Conservation (phyloP, 1,284 basidiomycete genomes). For the Singerocomus inundabilis region DNA sequence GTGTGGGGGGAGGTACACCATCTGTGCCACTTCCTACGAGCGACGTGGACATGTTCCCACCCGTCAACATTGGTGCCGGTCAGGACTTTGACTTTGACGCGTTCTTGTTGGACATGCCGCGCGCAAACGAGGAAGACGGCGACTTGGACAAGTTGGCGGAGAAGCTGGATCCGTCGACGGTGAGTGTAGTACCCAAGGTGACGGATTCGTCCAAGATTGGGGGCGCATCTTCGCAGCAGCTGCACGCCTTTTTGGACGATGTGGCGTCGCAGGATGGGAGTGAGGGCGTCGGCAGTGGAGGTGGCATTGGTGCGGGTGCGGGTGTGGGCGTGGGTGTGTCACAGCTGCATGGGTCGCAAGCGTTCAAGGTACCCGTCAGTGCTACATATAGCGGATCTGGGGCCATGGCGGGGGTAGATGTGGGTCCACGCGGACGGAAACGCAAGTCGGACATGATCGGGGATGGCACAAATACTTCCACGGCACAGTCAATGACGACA, state of each 20-base stretch:
- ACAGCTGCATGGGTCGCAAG: neutral
- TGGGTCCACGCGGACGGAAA: slow-evolving; percentile 35
- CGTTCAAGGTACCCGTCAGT: slow-evolving; percentile 6
- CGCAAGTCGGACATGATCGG: slow-evolving; percentile 46
- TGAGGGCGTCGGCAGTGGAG: slow-evolving; percentile 8
- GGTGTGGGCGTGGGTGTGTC: neutral
- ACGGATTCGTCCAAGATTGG: slow-evolving; percentile 28
- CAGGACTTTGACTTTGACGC: slow-evolving; percentile 50
- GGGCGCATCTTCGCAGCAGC: slow-evolving; percentile 37
- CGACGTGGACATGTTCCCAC: slow-evolving; percentile 22
- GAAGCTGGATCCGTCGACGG: slow-evolving; percentile 31
- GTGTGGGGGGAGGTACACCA: slow-evolving; percentile 9
- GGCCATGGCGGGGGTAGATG: neutral
- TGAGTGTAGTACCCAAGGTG: slow-evolving; percentile 18
- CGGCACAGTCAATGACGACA: neutral
- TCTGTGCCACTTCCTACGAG: neutral
- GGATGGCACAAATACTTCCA: slow-evolving; percentile 20
- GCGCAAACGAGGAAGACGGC: slow-evolving; percentile 28
- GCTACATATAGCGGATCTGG: neutral
- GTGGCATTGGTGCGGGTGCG: too few relatives aligned
- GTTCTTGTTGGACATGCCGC: slow-evolving; percentile 39
- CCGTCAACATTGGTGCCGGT: slow-evolving; percentile 8
- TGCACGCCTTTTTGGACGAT: slow-evolving; percentile 46
- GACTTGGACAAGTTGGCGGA: slow-evolving; percentile 38
- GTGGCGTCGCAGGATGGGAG: slow-evolving; percentile 33